Evolutionary conservation across 192 early-diverging fungal genomes (phyloP), one percentile per base, ranked within the genome.

Genomic region (Coemansia sp.): DNA sequence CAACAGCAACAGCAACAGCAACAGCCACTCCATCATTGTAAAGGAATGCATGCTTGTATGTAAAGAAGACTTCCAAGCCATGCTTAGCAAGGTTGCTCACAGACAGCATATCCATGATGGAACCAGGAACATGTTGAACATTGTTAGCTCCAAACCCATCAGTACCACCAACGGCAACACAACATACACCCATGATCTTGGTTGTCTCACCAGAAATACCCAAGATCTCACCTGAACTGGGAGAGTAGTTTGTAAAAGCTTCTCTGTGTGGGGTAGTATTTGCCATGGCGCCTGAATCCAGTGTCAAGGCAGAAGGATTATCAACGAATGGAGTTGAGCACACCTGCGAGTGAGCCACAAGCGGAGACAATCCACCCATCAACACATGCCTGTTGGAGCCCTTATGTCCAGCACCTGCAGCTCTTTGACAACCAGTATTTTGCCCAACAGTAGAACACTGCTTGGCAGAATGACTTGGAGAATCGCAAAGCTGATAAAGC

Each of bases 161-260:
- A 25, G 41, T 27, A 26, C 41, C 13, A 17, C 41, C 41, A 43
- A 43, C 13, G 23, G 22, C 41, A 43, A 43, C 23, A 25, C 23
- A 26, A 26, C 41, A 19, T 25, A 43, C 41, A 26, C 41, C 41
- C 8, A 26, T 26, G 41, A 43, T 43, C 22, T 43, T 43, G 23
- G 41, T 43, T 14, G 41, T 43, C 41, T 43, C 41, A 25, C 41
- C 41, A 43, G 41, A 43, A 19, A 43, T 43, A 25, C 41, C 41
- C 41, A 43, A 25, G 41, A 43, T 43, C 41, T 26, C 41, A 10
- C 41, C 41, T 4, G 41, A 43, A 43, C 41, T 43, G 23, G 41
- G 41, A 2, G 41, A 43, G 41, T 43, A 43, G 11, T 23, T 43
- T 25, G 15, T 43, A 26, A 43, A 43, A 11, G 13, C 23, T 9